phyloP scores from a whole-genome alignment of 2,329 filamentous ascomycete species.

The Alternaria angustiovoidea region DNA sequence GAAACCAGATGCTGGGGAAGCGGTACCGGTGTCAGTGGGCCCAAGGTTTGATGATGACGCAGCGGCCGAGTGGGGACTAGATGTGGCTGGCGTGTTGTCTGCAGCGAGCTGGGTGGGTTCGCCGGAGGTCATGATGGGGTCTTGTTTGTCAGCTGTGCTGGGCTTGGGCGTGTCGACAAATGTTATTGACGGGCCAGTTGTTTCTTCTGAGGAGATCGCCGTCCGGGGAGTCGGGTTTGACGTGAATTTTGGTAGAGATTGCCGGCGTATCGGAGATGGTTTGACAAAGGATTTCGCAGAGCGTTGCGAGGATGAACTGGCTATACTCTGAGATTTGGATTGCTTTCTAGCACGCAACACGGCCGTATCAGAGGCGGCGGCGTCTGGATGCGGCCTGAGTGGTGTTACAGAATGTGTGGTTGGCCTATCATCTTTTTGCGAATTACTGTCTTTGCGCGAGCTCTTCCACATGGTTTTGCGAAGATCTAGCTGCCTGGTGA shows the following conservation, averaged over 20 bases:
- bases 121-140: conserved; percentile 30
- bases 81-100: neutral
- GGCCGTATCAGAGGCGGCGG: conserved; percentile 40
- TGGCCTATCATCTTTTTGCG: conserved; percentile 20
- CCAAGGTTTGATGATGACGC: conserved; percentile 1
- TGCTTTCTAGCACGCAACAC: conserved; percentile 17
- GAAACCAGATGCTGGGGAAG: conserved; percentile 52
- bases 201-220: conserved; percentile 69
- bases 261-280: conserved; percentile 60
- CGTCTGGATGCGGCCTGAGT: conserved; percentile 33
- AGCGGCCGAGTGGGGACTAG: neutral
- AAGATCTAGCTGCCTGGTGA: conserved; percentile 39
- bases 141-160: conserved; percentile 20
- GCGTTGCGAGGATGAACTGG: conserved; percentile 28
- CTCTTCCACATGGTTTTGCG: conserved; percentile 39
- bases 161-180: conserved; percentile 65
- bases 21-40: conserved; percentile 5
- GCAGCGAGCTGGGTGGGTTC: conserved; percentile 4
- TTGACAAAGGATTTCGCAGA: conserved; percentile 47
- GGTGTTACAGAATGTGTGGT: conserved; percentile 35
- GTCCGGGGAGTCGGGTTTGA: conserved; percentile 77
- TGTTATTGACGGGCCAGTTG: conserved; percentile 75
- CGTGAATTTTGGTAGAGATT: conserved; percentile 71
- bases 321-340: conserved; percentile 21
- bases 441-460: conserved; percentile 19